These are phyloP conservation scores for Solanum medicagineum DNA, from an alignment of 257 asterid species.

Conservation along the genomic window DNA sequence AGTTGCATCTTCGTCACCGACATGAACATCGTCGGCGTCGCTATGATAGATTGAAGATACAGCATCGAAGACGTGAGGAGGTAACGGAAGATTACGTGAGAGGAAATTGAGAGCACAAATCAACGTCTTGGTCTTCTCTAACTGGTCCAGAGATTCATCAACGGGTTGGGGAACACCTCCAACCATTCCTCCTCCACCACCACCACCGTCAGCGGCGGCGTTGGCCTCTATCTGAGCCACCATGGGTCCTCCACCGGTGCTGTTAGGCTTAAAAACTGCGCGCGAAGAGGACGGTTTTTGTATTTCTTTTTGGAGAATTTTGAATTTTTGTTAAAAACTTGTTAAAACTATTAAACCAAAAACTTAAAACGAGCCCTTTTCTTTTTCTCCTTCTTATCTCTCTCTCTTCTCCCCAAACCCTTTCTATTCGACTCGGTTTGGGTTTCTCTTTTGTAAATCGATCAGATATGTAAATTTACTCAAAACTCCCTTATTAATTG, in stretches of 20 bases:
- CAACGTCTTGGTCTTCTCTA: conserved; percentile 58
- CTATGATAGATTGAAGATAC: conserved; percentile 57
- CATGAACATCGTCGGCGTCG: conserved; percentile 8
- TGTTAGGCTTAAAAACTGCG: conserved; percentile 2
- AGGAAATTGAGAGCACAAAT: conserved; percentile 90
- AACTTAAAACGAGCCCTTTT: background rate
- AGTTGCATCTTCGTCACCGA: conserved; percentile 12
- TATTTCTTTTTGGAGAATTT: background rate
- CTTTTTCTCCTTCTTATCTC: background rate
- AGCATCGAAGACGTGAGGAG: conserved; percentile 72
- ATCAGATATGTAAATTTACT: background rate
- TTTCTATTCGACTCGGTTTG: background rate
- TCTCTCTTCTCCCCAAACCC: background rate
- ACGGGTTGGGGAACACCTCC: conserved; percentile 2
- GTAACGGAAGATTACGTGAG: conserved; percentile 85
- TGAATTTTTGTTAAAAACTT: background rate
- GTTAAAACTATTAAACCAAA: background rate
- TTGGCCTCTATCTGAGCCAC: conserved; percentile 25
- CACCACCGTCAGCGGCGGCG: background rate
- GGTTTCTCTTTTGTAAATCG: background rate
- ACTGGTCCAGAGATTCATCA: conserved; percentile 4
- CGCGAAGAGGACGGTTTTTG: conserved; percentile 19
- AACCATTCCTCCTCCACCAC: background rate
- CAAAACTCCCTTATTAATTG: background rate
- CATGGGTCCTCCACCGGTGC: conserved; percentile 6